Evolutionary conservation across 495 filamentous ascomycete species (phyloP).

Genomic region (Cercophora sp.): DNA sequence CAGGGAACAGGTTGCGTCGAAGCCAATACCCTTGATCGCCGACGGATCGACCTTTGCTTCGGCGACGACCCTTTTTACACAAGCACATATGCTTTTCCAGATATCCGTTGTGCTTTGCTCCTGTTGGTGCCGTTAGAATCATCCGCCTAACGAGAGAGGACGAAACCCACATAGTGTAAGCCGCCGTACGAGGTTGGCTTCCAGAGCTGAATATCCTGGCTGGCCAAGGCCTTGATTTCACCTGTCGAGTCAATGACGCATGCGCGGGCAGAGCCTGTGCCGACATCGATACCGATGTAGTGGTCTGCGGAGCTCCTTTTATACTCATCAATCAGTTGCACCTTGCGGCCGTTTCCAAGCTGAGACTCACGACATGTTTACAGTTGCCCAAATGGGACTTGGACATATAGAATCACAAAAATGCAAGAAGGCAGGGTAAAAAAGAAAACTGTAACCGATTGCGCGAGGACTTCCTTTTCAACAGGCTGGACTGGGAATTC

Average conservation of each 20-base stretch:
- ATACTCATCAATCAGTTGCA: background rate
- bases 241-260: constrained; percentile 89
- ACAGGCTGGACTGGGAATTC: too few species aligned
- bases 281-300: constrained; percentile 93
- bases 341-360: too few species aligned
- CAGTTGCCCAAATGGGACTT: too few species aligned
- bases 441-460: too few species aligned
- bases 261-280: constrained; percentile 89
- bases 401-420: background rate
- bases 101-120: constrained; percentile 98
- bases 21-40: constrained; percentile 81
- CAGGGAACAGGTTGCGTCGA: constrained; percentile 95
- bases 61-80: constrained; percentile 70
- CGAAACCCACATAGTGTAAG: constrained; percentile 63
- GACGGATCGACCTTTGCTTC: constrained; percentile 71
- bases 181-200: constrained; percentile 72
- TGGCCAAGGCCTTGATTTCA: constrained; percentile 87
- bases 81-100: constrained; percentile 83
- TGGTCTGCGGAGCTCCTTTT: constrained; percentile 33
- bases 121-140: constrained; percentile 40
- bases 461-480: too few species aligned
- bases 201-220: constrained; percentile 90
- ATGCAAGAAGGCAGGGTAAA: background rate
- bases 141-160: background rate
- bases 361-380: too few species aligned